A percentile compares a stretch with the other conserved stretches of the same genome.
phyloP scores from a whole-genome alignment of 164 flowering plant species.

The Cinnamomum micranthum region DNA sequence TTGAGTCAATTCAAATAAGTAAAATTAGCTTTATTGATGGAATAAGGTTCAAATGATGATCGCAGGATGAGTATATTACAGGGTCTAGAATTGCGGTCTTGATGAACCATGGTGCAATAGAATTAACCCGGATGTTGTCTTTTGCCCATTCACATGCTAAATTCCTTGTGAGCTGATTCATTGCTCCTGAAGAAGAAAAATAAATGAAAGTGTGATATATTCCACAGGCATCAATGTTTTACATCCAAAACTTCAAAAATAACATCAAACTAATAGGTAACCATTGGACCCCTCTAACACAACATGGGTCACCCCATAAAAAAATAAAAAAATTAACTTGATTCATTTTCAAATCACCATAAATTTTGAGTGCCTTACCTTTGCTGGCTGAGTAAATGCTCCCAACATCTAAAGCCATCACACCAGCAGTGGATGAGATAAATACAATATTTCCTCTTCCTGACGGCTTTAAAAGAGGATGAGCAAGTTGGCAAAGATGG shows the following conservation, averaged over 20 bases:
- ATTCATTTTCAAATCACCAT: no score
- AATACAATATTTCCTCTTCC: constrained; percentile 42
- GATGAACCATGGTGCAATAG: constrained; percentile 69
- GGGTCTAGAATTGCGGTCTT: constrained; percentile 54
- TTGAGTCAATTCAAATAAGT: no score
- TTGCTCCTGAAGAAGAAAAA: no score
- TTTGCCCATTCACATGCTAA: constrained; percentile 91
- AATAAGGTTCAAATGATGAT: no score
- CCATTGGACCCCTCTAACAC: neutral
- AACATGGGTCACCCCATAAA: no score
- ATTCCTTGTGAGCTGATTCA: constrained; percentile 64
- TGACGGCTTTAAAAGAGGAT: constrained; percentile 53
- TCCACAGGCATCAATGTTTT: no score
- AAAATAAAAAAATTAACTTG: no score
- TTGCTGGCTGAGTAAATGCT: constrained; percentile 38
- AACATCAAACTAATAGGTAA: no score
- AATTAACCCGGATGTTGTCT: constrained; percentile 64
- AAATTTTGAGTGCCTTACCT: constrained; percentile 21
- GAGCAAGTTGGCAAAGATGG: constrained; percentile 52
- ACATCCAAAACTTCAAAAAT: no score
- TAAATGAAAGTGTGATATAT: no score
- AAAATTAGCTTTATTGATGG: no score
- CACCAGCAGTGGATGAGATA: constrained; percentile 39
- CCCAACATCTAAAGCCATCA: constrained; percentile 16
- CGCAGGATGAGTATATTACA: constrained; percentile 24